phyloP scores from a whole-genome alignment of 148 eudicot genomes.

The Linanthus parryae region DNA sequence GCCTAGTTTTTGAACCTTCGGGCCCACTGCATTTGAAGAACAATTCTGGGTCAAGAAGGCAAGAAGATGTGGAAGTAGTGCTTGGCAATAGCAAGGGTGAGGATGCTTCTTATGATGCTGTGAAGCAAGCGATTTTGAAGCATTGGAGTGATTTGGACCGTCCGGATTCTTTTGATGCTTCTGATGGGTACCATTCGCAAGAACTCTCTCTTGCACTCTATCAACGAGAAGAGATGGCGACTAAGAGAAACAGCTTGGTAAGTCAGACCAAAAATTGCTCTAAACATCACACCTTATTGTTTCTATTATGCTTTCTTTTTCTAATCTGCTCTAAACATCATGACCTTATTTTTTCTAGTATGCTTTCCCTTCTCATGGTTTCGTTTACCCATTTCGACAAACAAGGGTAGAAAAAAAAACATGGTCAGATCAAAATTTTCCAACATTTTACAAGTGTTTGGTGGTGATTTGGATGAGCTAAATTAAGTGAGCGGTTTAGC shows the following conservation, averaged over 20 bases:
- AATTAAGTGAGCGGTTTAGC: too few relatives aligned
- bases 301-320: too few relatives aligned
- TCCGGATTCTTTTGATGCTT: conserved; percentile 85
- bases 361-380: too few relatives aligned
- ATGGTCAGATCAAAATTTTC: too few relatives aligned
- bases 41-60: conserved; percentile 33
- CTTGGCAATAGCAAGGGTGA: conserved; percentile 32
- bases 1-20: conserved; percentile 58
- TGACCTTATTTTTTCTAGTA: too few relatives aligned
- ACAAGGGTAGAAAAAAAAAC: too few relatives aligned
- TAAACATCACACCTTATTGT: too few relatives aligned
- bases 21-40: conserved; percentile 31
- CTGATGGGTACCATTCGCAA: conserved; percentile 83
- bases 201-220: conserved; percentile 75
- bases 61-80: conserved; percentile 36
- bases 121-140: conserved; percentile 46
- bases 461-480: too few relatives aligned
- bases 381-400: too few relatives aligned
- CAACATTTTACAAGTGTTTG: too few relatives aligned
- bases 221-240: conserved; percentile 53
- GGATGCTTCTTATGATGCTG: conserved; percentile 46
- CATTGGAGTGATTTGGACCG: conserved; percentile 73
- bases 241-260: conserved; percentile 65
- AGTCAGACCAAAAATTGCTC: too few relatives aligned
- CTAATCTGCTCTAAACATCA: too few relatives aligned